Conservation (phyloP, 345 rosid genomes). For the Nephelium lappaceum region DNA sequence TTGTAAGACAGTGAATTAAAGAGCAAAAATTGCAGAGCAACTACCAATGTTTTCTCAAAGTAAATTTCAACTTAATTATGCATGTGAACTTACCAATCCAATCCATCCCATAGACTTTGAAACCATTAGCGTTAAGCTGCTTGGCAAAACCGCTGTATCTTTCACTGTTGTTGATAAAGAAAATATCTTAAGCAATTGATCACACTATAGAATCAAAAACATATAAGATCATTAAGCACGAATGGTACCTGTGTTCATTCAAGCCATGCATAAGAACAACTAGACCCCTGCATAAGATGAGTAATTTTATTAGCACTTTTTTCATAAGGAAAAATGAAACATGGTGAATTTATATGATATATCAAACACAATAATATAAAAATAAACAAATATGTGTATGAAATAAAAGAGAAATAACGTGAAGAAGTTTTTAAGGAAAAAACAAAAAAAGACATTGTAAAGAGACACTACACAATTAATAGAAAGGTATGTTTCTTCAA, state of each 20-base stretch:
- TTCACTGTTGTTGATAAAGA: constrained; percentile 47
- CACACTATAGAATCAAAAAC: background rate
- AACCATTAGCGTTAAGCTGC: constrained; percentile 74
- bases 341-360: background rate
- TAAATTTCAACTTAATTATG: background rate
- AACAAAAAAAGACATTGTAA: background rate
- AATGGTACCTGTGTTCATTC: constrained; percentile 84
- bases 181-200: constrained; percentile 4
- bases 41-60: background rate
- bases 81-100: constrained; percentile 75
- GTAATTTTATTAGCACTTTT: background rate
- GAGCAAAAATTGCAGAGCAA: background rate
- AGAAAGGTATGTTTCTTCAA: background rate
- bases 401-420: background rate
- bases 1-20: background rate
- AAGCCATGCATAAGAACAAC: constrained; percentile 82
- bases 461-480: background rate
- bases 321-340: background rate
- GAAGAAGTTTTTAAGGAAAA: background rate
- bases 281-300: constrained; percentile 65
- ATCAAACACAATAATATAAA: background rate
- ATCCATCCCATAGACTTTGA: constrained; percentile 92
- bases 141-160: constrained; percentile 87
- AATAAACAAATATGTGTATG: background rate
- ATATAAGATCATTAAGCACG: background rate